Conservation (phyloP, 73 alveolate species). For the Tetrahymena malaccensis region DNA sequence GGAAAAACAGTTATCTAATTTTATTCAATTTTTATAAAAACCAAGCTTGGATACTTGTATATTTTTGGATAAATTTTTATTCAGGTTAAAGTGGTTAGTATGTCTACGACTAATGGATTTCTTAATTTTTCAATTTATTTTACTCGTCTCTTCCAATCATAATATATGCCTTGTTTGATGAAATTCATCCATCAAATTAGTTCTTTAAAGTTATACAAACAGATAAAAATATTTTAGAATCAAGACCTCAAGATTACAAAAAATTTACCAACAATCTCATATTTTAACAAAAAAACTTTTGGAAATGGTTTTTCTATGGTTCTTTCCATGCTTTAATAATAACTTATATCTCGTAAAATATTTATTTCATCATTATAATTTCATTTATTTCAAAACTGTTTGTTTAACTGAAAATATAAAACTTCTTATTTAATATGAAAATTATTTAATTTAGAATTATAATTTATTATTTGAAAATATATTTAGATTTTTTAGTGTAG, state of each 20-base stretch:
- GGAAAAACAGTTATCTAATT: conserved; percentile 57
- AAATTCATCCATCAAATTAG: conserved; percentile 31
- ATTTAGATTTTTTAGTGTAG: background rate
- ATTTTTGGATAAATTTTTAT: conserved; percentile 47
- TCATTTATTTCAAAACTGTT: background rate
- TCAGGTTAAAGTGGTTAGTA: conserved; percentile 62
- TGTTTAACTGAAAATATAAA: no score
- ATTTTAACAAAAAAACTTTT: conserved; percentile 7
- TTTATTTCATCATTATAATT: background rate
- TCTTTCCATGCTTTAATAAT: conserved; percentile 6
- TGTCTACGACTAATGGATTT: conserved; percentile 31
- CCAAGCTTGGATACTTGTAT: conserved; percentile 46
- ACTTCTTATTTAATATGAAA: no score
- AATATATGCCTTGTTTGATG: conserved; percentile 38
- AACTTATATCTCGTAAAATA: background rate
- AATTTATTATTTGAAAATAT: background rate
- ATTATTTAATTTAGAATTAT: background rate
- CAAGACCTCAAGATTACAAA: conserved; percentile 6
- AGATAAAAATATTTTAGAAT: background rate
- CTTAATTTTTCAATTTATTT: conserved; percentile 13
- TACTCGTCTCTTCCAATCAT: conserved; percentile 24
- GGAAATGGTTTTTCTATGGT: conserved; percentile 38
- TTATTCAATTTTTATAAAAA: conserved; percentile 56
- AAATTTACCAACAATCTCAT: conserved; percentile 21
- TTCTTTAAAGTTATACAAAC: conserved; percentile 9